Conservation (phyloP, 768 basidiomycete genomes). For the Naematelia aurantialba region DNA sequence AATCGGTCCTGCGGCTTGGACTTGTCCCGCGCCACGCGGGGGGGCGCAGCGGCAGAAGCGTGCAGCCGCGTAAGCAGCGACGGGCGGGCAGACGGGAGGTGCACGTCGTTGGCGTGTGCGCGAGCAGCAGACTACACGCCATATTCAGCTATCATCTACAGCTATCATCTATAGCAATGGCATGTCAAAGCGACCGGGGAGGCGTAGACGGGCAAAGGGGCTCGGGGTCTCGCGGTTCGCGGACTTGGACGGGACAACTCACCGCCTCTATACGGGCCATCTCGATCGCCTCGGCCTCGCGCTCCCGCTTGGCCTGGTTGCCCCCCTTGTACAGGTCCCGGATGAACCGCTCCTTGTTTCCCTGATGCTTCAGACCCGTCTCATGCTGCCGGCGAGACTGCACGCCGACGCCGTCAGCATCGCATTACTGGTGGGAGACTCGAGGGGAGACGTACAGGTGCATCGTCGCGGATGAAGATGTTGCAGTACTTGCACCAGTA, state of each 20-base stretch:
- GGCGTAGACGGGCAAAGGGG: no score
- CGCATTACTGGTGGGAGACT: no score
- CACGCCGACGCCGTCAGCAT: slow-evolving; percentile 26
- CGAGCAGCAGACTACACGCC: slow-evolving; percentile 52
- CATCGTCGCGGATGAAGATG: slow-evolving; percentile 92
- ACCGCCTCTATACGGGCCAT: slow-evolving; percentile 83
- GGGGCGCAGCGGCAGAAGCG: slow-evolving; percentile 49
- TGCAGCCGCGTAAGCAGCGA: slow-evolving; percentile 2
- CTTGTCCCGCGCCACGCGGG: slow-evolving; percentile 54
- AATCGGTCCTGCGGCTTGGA: slow-evolving; percentile 51
- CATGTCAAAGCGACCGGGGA: slow-evolving; percentile 4
- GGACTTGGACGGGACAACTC: no score
- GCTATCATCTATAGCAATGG: no score
- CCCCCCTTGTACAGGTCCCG: slow-evolving; percentile 88
- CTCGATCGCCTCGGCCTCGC: slow-evolving; percentile 69
- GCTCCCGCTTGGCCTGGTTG: slow-evolving; percentile 52
- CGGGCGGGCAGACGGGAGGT: slow-evolving; percentile 58
- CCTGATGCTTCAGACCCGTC: slow-evolving; percentile 87
- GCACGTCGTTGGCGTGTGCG: slow-evolving; percentile 66
- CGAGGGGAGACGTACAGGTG: slow-evolving; percentile 54
- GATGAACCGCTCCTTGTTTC: slow-evolving; percentile 87
- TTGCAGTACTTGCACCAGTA: slow-evolving; percentile 98
- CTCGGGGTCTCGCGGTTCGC: no score
- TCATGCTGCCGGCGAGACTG: slow-evolving; percentile 90
- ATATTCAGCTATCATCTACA: neutral